A percentile compares a stretch with the other conserved stretches of the same genome.
Evolutionary conservation across 352 stramenopile species (phyloP).

Genomic region (Phytophthora uliginosa): DNA sequence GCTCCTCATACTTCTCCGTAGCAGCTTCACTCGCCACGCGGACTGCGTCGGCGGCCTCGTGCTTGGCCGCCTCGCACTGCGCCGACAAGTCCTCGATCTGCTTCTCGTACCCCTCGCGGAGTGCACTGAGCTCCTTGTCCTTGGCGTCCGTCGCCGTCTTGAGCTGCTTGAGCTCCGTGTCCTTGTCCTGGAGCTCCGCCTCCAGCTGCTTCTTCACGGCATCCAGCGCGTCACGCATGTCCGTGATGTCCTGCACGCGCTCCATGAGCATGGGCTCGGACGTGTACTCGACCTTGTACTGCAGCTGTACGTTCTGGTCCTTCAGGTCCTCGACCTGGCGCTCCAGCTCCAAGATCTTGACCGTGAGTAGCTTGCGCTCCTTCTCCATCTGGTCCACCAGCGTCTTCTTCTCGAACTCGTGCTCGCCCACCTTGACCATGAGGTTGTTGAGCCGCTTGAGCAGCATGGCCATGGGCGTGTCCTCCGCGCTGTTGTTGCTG

Average conservation of each 20-base stretch:
- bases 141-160: slow-evolving; percentile 48
- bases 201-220: slow-evolving; percentile 18
- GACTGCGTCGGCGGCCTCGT: slow-evolving; percentile 45
- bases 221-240: slow-evolving; percentile 60
- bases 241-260: slow-evolving; percentile 79
- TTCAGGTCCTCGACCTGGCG: slow-evolving; percentile 75
- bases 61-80: slow-evolving; percentile 45
- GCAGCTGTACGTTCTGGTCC: slow-evolving; percentile 86
- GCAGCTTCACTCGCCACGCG: slow-evolving; percentile 41
- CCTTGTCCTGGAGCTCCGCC: slow-evolving; percentile 73
- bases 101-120: slow-evolving; percentile 49
- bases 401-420: slow-evolving; percentile 91
- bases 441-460: slow-evolving; percentile 83
- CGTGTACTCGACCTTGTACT: slow-evolving; percentile 88
- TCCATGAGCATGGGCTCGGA: slow-evolving; percentile 88
- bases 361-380: slow-evolving; percentile 61
- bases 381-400: slow-evolving; percentile 88
- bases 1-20: slow-evolving; percentile 34
- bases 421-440: slow-evolving; percentile 88
- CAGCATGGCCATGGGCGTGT: slow-evolving; percentile 80
- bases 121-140: slow-evolving; percentile 45
- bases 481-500: slow-evolving; percentile 19
- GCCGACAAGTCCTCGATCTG: slow-evolving; percentile 48
- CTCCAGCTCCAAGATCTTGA: slow-evolving; percentile 55
- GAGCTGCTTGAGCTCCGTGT: slow-evolving; percentile 54